Evolutionary conservation across 169 alveolate genomes (phyloP), one percentile per base, ranked within the genome.

Genomic region (Theileria parva): DNA sequence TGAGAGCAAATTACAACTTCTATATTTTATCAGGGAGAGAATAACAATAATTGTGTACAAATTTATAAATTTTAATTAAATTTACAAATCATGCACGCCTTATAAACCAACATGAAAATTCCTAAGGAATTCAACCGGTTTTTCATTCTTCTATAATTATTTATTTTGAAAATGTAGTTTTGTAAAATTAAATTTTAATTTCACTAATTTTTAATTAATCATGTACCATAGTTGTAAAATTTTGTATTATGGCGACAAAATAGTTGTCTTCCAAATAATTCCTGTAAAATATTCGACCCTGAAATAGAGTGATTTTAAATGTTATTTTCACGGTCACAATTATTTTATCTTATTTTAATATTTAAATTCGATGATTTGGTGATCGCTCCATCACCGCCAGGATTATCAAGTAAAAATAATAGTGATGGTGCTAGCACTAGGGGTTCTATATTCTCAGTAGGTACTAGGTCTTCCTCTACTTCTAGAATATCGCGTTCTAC

Each of bases 121-220:
- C 53, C 15, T 44, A 44, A 44, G 53, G 53, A 44, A 44, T 44
- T 13, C 53, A 0, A 44, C 8, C 1, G 53, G 1, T 44, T 44
- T 13, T 4, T 44, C 17, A 13, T 11, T 11, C 53, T 44, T 44
- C 53, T 44, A 44, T 44, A 44, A 44, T 13, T 44, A 32, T 44
- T 4, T 44, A 57, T 57, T 57, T 57, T 57, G 15, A 57, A 57
- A 57, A 57, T 57, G 66, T 25, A 57, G 66, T 57, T 57, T 57
- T 57, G 37, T 44, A 44, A 7, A 44, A 44, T 4, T 44, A 44
- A 11, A 44, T 13, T 44, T 44, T 44, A 32, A 13, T 44, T 44
- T 13, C 17, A 13, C 53, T 44, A 11, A 44, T 4, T 44, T 44
- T 44, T 11, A 44, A 44, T 44, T 44, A 4, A 44, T 13, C 53